Evolutionary conservation across 2,329 filamentous ascomycete genomes (phyloP).

Genomic region (Monosporascus sp.): DNA sequence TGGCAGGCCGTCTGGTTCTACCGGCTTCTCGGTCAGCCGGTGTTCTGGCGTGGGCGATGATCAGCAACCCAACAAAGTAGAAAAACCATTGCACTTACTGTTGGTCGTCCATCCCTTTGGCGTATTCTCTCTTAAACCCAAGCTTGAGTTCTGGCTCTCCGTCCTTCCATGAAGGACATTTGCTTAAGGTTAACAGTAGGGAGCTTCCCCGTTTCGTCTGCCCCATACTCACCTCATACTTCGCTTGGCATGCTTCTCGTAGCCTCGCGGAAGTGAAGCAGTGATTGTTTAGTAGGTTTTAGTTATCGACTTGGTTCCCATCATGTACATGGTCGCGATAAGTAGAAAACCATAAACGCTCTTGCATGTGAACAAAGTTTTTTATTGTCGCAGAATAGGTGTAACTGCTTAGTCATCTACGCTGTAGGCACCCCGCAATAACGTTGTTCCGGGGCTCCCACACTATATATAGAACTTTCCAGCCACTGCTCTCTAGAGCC

Average conservation of each 20-base stretch:
- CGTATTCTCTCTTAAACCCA: neutral
- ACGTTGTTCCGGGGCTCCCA: too few species aligned
- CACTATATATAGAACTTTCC: too few species aligned
- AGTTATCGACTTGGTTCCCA: too few species aligned
- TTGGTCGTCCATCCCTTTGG: neutral
- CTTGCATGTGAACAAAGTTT: too few species aligned
- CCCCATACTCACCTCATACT: neutral
- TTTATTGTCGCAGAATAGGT: too few species aligned
- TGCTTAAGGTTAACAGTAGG: neutral
- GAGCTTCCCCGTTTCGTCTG: neutral
- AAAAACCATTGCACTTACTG: neutral
- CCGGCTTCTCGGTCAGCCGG: neutral
- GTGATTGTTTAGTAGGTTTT: neutral
- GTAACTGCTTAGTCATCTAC: too few species aligned
- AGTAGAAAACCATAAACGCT: too few species aligned
- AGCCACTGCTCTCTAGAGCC: too few species aligned
- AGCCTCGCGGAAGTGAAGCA: neutral
- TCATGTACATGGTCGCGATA: too few species aligned
- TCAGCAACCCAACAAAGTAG: neutral
- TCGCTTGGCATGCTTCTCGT: neutral
- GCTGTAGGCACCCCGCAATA: too few species aligned
- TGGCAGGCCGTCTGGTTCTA: neutral
- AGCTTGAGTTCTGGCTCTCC: neutral
- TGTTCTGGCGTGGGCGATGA: neutral
- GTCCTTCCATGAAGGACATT: neutral